Conservation (phyloP, 352 stramenopile species). For the Blastocystis sp. region DNA sequence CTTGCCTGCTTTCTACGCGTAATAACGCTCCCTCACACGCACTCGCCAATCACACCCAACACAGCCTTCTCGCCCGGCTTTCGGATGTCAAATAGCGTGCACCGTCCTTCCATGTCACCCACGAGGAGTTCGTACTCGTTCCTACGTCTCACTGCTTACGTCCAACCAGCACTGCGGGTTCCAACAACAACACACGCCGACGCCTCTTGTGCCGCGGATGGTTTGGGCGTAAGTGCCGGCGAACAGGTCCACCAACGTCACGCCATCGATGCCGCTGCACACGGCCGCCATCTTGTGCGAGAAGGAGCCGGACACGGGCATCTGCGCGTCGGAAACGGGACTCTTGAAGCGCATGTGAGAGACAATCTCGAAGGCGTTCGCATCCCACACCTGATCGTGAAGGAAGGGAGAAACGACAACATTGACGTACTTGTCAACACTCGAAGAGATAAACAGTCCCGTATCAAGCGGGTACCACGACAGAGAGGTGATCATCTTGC, state of each 20-base stretch:
- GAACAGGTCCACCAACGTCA: slow-evolving; percentile 51
- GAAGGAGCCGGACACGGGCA: slow-evolving; percentile 21
- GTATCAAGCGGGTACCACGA: slow-evolving; percentile 54
- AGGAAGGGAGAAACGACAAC: background rate
- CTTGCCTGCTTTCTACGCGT: too few relatives aligned
- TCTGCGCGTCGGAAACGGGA: slow-evolving; percentile 41
- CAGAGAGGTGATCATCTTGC: slow-evolving; percentile 38
- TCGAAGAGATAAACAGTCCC: slow-evolving; percentile 34
- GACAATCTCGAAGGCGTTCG: background rate
- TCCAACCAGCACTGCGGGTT: slow-evolving; percentile 8
- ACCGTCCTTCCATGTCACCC: background rate
- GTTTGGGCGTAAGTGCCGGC: slow-evolving; percentile 7
- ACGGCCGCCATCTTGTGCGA: slow-evolving; percentile 34
- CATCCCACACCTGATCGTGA: slow-evolving; percentile 46
- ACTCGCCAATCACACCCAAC: background rate
- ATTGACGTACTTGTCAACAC: slow-evolving; percentile 42
- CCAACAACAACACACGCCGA: slow-evolving; percentile 34
- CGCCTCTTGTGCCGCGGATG: background rate
- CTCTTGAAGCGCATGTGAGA: slow-evolving; percentile 33
- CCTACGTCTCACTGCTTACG: background rate
- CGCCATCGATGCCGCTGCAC: slow-evolving; percentile 3
- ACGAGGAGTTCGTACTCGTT: slow-evolving; percentile 57
- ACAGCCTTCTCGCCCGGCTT: slow-evolving; percentile 23
- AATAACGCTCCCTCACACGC: background rate
- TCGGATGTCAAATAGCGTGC: slow-evolving; percentile 39